Base-by-base conservation (phyloP, 106 monocot genomes). In the Alisma plantagoaquatica region DNA sequence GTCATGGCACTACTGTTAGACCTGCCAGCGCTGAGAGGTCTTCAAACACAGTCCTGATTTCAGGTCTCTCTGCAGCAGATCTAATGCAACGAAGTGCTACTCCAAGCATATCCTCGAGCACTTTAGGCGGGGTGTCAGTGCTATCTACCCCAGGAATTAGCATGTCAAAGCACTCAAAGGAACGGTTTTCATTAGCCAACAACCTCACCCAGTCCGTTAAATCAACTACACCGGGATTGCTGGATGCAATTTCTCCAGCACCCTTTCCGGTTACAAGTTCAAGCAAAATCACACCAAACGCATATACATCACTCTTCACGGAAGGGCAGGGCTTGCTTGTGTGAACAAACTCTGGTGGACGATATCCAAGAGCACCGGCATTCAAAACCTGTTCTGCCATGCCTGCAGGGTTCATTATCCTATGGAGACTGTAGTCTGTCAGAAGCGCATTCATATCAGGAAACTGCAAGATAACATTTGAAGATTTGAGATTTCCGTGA, bases 381-480 rank as follows among this genome's bases (percentile, higher is more conserved):
- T 90, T 84, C 10, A 90, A 41, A 18, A 90, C 84, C 47, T 84
- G 84, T n/a, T 90, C 90, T 8, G 90, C 80, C 84, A 76, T 84
- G 17, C 90, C 90, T 1, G 64, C 60, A 17, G 83, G 67, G 17
- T 55, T 80, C 76, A 90, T 64, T 50, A 90, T 56, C 15, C 90
- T 30, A 53, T 90, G 90, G 4, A 84, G 71, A 46, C 74, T 75
- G 69, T 84, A 84, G 45, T 90, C 90, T 0, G 80, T 75, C 11
- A 90, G 33, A 33, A 84, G 48, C 18, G 79, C 71, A 19, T 68
- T 63, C 41, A 64, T 17, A 29, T 21, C 30, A 15, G 68, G 55
- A 33, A 33, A 31, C 31, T 74, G 74, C 16, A 86, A 45, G 23
- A 90, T 54, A 55, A 66, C 26, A 31, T 90, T 90, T 4, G 80